phyloP scores from a whole-genome alignment of 2,329 filamentous ascomycete species.

The Bipolaris bicolor region DNA sequence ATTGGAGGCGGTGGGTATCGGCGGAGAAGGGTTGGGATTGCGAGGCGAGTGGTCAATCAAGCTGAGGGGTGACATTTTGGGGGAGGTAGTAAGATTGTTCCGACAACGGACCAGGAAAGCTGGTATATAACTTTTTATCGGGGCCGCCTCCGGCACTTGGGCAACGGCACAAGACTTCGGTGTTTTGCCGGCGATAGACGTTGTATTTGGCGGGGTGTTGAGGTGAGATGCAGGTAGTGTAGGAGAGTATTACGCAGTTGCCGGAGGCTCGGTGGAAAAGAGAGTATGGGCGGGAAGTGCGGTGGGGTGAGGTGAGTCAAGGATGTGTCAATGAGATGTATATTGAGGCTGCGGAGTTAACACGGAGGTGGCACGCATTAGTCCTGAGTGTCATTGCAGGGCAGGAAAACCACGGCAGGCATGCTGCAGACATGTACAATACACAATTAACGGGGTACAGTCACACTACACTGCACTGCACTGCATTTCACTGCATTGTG shows the following conservation, averaged over 20 bases:
- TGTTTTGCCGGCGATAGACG: constrained; percentile 4
- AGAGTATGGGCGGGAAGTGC: not conserved
- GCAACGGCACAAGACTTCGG: not conserved
- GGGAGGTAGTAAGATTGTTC: not conserved
- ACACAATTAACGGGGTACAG: not conserved
- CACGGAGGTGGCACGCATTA: constrained; percentile 17
- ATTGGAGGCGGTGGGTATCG: constrained; percentile 81
- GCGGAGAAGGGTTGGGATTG: constrained; percentile 75
- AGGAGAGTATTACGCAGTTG: not conserved
- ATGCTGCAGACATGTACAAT: not conserved
- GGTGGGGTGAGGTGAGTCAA: constrained; percentile 31
- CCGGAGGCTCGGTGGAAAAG: not conserved
- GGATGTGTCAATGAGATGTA: constrained; percentile 10
- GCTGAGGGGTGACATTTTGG: constrained; percentile 53
- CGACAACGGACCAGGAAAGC: not conserved
- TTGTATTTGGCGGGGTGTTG: not conserved
- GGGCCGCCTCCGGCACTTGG: constrained; percentile 1
- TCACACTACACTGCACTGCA: not conserved
- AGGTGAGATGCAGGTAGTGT: not conserved
- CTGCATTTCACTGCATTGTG: not conserved
- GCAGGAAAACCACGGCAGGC: not conserved
- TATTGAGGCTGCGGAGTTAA: constrained; percentile 22
- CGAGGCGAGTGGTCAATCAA: constrained; percentile 84
- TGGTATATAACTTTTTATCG: constrained; percentile 3
- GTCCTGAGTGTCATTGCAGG: not conserved